Evolutionary conservation across 225 moss, liverwort and hornwort species (phyloP).

Genomic region (Rhytidiadelphus loreus): DNA sequence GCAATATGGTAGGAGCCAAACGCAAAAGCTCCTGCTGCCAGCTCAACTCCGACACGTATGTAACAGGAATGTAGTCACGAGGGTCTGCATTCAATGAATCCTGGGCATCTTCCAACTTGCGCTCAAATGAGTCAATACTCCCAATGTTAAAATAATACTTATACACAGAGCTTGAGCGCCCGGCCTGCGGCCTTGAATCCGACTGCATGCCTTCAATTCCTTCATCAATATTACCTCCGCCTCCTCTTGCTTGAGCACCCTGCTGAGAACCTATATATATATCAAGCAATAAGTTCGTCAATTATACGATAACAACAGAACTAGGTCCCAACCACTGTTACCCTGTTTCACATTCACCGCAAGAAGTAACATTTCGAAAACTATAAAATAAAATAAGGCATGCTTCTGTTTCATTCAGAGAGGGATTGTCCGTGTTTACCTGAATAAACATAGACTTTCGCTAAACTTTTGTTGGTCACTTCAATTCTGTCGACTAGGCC

Average conservation of each 20-base stretch:
- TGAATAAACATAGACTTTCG: conserved; percentile 78
- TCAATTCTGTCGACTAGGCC: conserved; percentile 93
- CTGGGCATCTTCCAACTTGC: conserved; percentile 96
- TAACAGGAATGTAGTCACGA: conserved; percentile 93
- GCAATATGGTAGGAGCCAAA: conserved; percentile 87
- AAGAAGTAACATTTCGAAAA: neutral
- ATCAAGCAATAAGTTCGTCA: neutral
- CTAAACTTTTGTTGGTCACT: conserved; percentile 94
- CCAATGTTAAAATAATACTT: conserved; percentile 97
- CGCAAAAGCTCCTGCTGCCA: conserved; percentile 99
- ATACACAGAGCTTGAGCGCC: conserved; percentile 49
- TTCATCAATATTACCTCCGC: conserved; percentile 18
- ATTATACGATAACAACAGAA: neutral
- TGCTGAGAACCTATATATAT: conserved; percentile 32
- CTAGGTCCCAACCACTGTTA: neutral
- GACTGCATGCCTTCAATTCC: conserved; percentile 45
- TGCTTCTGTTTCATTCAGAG: neutral
- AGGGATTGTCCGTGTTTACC: neutral
- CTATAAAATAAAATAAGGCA: neutral
- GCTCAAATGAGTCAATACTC: conserved; percentile 97
- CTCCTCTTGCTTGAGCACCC: conserved; percentile 25
- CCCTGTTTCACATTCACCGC: neutral
- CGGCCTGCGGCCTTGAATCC: conserved; percentile 52
- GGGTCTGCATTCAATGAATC: conserved; percentile 81
- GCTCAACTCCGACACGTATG: conserved; percentile 96